Evolutionary conservation across 2,329 filamentous ascomycete species (phyloP).

Genomic region (Cladobotryum protrusum): DNA sequence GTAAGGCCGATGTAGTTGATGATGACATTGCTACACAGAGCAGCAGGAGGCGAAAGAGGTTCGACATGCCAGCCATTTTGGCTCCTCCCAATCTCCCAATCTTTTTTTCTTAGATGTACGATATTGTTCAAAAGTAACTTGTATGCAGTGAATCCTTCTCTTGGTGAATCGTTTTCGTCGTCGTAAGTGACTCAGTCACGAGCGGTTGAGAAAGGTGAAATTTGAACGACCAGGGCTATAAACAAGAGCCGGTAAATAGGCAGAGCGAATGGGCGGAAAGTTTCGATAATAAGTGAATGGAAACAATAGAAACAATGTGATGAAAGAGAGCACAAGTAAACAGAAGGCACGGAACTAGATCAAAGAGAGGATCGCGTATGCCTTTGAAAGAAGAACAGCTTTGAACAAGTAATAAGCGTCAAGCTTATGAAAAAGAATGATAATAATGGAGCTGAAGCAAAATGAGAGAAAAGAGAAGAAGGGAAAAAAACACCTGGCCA

Average conservation of each 20-base stretch:
- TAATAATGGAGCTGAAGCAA: not conserved
- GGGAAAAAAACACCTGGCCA: not conserved
- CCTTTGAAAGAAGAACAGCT: not conserved
- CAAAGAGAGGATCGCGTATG: slow-evolving; percentile 5
- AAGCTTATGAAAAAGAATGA: not conserved
- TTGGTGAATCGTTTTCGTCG: too few relatives aligned
- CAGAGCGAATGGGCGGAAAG: too few relatives aligned
- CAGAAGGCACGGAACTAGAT: not conserved
- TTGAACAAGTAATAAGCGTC: not conserved
- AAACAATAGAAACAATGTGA: not conserved
- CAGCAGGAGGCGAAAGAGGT: slow-evolving; percentile 10
- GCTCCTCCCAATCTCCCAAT: not conserved
- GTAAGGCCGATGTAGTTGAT: slow-evolving; percentile 11
- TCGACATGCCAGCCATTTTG: slow-evolving; percentile 1
- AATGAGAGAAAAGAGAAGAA: not conserved
- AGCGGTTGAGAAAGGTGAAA: too few relatives aligned
- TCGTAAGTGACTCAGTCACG: too few relatives aligned
- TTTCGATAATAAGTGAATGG: not conserved
- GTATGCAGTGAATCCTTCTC: too few relatives aligned
- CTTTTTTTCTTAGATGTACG: too few relatives aligned
- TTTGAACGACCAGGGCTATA: too few relatives aligned
- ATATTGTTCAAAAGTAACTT: too few relatives aligned
- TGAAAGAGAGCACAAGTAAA: slow-evolving; percentile 4
- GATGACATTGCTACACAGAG: slow-evolving; percentile 9
- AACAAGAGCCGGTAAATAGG: too few relatives aligned